phyloP scores from a whole-genome alignment of 2,329 filamentous ascomycete genomes.

The Phialocephala subalpina region DNA sequence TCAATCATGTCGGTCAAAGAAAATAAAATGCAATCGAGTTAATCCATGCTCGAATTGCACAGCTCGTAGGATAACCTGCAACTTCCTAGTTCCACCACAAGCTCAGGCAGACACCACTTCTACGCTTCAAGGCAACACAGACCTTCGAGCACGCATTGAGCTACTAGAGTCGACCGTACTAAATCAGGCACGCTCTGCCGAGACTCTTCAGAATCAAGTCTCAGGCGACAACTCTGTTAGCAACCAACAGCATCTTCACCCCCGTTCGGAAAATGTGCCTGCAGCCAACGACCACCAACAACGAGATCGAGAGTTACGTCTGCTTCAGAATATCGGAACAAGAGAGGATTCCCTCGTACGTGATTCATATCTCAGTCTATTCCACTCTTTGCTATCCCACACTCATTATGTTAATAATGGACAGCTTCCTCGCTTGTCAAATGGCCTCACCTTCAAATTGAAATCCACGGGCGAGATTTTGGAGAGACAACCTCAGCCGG shows the following conservation, averaged over 20 bases:
- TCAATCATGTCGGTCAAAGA: slow-evolving; percentile 33
- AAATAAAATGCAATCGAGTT: slow-evolving; percentile 33
- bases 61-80: slow-evolving; percentile 32
- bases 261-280: not conserved
- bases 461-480: slow-evolving; percentile 28
- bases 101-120: slow-evolving; percentile 10
- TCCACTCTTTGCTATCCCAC: not conserved
- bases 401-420: slow-evolving; percentile 12
- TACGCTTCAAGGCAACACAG: slow-evolving; percentile 6
- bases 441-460: slow-evolving; percentile 29
- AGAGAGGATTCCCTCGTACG: slow-evolving; percentile 28
- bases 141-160: not conserved
- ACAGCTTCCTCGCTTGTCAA: slow-evolving; percentile 34
- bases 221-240: not conserved
- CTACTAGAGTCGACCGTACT: not conserved
- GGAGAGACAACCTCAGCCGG: not conserved
- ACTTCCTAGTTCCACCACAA: slow-evolving; percentile 24
- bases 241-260: not conserved
- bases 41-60: slow-evolving; percentile 34
- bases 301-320: slow-evolving; percentile 21
- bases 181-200: not conserved
- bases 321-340: slow-evolving; percentile 28
- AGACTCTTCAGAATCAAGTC: not conserved
- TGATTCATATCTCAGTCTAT: slow-evolving; percentile 6
- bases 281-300: slow-evolving; percentile 20